Evolutionary conservation across 1,284 basidiomycete species (phyloP), one percentile per base, ranked within the genome.

Genomic region (Blastosporella zonata): DNA sequence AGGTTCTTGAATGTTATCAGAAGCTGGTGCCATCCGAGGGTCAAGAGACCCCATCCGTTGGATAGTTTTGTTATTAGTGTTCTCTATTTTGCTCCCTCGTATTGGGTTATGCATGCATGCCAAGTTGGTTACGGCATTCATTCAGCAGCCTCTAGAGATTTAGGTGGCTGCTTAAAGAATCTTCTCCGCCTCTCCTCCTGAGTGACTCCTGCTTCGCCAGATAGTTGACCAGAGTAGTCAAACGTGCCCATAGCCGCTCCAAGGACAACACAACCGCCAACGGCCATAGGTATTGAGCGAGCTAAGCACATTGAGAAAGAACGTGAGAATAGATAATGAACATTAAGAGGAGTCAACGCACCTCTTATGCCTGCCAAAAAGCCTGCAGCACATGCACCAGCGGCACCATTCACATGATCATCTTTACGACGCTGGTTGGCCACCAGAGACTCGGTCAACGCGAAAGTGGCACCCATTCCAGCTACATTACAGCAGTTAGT

Each of bases 301-400:
- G 82, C 92, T 93, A 29, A 34, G 52, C 59, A 47, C 43, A 36
- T 50, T 55, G 44, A 50, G 46, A 17, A 39, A 8, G 23, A 21
- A 38, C 36, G 5, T 7, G 54, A 23, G n/a, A n/a, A n/a, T n/a
- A n/a, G 57, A 43, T 29, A 33, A 31, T 28, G 9, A 1, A 47
- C 3, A 12, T 52, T 53, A n/a, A 27, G 38, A 25, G 27, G 10
- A 34, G 50, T n/a, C 43, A 48, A 75, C 80, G 49, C 64, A 91
- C 92, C 77, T 71, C 85, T 78, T 53, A 94, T 74, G 52, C 94
- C 94, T 36, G 90, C 90, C 54, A 97, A 72, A 67, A 97, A 90
- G 42, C 94, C 94, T 47, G 93, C 93, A 43, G 93, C 94, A 69
- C 94, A 97, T 49, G 90, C 94, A 55, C 91, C 94, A 45, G 82